phyloP scores from a whole-genome alignment of 176 grass and related monocot genomes.

The Tillandsia fasciculata region DNA sequence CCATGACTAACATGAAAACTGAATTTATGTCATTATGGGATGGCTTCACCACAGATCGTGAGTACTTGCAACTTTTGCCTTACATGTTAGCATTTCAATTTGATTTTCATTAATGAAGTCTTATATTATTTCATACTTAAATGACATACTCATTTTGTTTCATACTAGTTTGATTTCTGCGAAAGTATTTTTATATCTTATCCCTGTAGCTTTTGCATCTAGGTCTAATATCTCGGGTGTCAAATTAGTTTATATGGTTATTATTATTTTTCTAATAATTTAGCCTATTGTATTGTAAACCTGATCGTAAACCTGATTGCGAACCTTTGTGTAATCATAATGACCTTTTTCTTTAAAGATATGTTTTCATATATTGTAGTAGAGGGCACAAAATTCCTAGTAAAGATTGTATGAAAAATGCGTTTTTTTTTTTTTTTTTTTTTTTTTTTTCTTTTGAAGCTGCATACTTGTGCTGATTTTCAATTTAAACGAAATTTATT shows the following conservation, averaged over 20 bases:
- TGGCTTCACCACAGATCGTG: slow-evolving; percentile 94
- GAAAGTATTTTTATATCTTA: neutral
- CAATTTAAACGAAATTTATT: neutral
- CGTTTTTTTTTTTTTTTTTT: neutral
- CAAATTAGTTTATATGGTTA: neutral
- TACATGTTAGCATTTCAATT: neutral
- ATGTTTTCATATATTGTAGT: no score
- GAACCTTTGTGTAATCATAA: no score
- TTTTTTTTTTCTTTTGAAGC: neutral
- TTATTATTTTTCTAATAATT: no score
- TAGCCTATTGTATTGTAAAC: no score
- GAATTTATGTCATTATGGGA: slow-evolving; percentile 99
- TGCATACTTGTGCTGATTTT: neutral
- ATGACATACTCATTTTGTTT: neutral
- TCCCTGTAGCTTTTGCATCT: neutral
- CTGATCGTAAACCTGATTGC: no score
- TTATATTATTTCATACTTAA: neutral
- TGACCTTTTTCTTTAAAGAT: no score
- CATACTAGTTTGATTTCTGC: neutral
- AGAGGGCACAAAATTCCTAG: no score
- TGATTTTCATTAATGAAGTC: neutral
- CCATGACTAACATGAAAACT: slow-evolving; percentile 97
- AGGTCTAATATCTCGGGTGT: neutral
- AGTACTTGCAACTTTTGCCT: slow-evolving; percentile 16
- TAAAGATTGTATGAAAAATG: neutral